Evolutionary conservation across 192 early-diverging fungal species (phyloP).

Genomic region (Dissophora ornata): DNA sequence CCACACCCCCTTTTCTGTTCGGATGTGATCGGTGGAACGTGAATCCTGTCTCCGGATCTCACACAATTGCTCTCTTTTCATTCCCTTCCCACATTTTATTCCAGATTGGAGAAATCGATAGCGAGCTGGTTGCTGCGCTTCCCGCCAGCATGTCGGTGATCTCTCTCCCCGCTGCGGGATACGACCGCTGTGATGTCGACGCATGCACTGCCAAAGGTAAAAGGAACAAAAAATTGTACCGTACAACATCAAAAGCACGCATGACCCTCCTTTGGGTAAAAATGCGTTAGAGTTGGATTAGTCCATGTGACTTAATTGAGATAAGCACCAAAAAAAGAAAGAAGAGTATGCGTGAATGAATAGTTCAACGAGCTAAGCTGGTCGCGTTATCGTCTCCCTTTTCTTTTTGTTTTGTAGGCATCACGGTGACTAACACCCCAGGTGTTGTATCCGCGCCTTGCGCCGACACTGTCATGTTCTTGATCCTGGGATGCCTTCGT

Average conservation of each 20-base stretch:
- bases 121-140: slow-evolving; percentile 5
- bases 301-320: too few species aligned
- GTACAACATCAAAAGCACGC: not conserved
- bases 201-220: slow-evolving; percentile 52
- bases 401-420: slow-evolving; percentile 22
- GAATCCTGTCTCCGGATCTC: too few species aligned
- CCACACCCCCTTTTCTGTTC: too few species aligned
- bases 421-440: slow-evolving; percentile 60
- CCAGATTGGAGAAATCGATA: slow-evolving; percentile 12
- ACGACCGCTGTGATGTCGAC: slow-evolving; percentile 54
- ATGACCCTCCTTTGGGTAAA: not conserved
- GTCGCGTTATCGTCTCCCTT: not conserved
- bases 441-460: slow-evolving; percentile 53
- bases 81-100: not conserved
- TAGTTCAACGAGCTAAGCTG: not conserved
- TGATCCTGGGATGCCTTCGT: slow-evolving; percentile 62
- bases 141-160: slow-evolving; percentile 39
- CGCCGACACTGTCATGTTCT: slow-evolving; percentile 59
- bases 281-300: too few species aligned
- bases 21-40: too few species aligned
- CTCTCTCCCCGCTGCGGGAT: slow-evolving; percentile 48
- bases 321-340: too few species aligned
- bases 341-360: not conserved
- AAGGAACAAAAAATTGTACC: too few species aligned
- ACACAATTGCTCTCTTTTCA: too few species aligned